Evolutionary conservation across 1,139 yeast genomes (phyloP), one percentile per base, ranked within the genome.

Genomic region (Magnusiomyces paraingens): DNA sequence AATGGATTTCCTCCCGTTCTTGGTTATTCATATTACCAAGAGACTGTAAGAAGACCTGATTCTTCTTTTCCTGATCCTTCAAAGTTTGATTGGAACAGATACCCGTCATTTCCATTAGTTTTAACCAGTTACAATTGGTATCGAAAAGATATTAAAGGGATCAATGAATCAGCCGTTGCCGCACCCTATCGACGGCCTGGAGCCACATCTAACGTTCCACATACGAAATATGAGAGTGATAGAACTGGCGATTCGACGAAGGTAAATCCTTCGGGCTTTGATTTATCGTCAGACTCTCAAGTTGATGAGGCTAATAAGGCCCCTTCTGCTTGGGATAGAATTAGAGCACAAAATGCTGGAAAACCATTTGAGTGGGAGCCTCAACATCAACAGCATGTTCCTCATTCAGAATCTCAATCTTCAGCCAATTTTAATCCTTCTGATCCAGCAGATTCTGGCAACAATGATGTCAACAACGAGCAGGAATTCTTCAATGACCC

Each of bases 331-430:
- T 55, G 57, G 57, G 57, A 55, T 21, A 51, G 18, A 40, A 52
- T 55, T 46, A 32, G 57, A 41, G 52, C 51, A n/a, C 49, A 55
- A 38, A 53, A 55, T 35, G n/a, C 32, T 15, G 21, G 26, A 17
- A 52, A 50, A 29, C 51, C 51, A 8, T 52, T 55, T 20, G 36
- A 49, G 17, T 55, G 52, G 51, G 55, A 55, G 22, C 51, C 57
- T 17, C 57, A 55, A 44, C 55, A 55, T 17, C 49, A 50, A 12
- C 41, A 51, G 11, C 52, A 26, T 26, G 32, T 35, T 18, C 44
- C 20, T 14, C 32, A 21, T 22, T 21, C 47, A 17, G 50, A 22
- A 10, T 21, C 32, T n/a, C 39, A 47, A 26, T 5, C 32, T 26
- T 8, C 4, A 26, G 32, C 32, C 8, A 26, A 26, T 8, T 26